These are phyloP conservation scores for Hypoxylon subgilvum DNA, from an alignment of 495 filamentous ascomycete species.

Conservation along the genomic window DNA sequence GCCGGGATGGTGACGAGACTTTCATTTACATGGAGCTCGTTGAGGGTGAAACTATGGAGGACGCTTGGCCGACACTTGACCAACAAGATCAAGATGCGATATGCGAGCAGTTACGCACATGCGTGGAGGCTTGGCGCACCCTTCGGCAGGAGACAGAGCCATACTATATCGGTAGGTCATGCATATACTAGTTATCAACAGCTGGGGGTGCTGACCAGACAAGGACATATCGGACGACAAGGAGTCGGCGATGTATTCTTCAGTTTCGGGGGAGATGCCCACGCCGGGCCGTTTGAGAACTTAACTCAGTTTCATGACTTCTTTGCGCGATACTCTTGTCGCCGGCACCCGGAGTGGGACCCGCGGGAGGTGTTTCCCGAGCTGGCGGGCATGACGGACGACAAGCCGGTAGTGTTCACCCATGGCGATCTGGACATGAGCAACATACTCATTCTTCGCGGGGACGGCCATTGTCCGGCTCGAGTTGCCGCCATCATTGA, in stretches of 20 bases:
- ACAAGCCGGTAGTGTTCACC: conserved; percentile 51
- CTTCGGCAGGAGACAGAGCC: conserved; percentile 45
- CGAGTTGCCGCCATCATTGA: conserved; percentile 51
- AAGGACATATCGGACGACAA: conserved; percentile 42
- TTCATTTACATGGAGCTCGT: conserved; percentile 60
- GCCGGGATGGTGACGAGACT: conserved; percentile 45
- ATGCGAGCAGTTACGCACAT: conserved; percentile 43
- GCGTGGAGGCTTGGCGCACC: conserved; percentile 33
- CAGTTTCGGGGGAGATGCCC: conserved; percentile 20
- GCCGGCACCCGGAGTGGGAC: conserved; percentile 2
- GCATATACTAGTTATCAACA: neutral
- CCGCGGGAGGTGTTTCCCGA: conserved; percentile 45
- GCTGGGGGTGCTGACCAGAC: conserved; percentile 2
- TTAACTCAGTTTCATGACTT: conserved; percentile 54
- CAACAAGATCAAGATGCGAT: conserved; percentile 43
- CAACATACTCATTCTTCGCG: conserved; percentile 45
- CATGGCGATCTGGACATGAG: conserved; percentile 56
- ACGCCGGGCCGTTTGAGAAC: conserved; percentile 47
- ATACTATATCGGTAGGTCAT: conserved; percentile 29
- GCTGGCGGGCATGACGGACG: conserved; percentile 49
- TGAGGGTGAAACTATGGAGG: conserved; percentile 45
- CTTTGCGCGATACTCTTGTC: conserved; percentile 30
- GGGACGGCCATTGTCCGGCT: conserved; percentile 26
- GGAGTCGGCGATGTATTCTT: conserved; percentile 46
- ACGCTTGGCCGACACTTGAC: conserved; percentile 46